Conservation (phyloP, 106 monocot genomes). For the Acorus gramineus region DNA sequence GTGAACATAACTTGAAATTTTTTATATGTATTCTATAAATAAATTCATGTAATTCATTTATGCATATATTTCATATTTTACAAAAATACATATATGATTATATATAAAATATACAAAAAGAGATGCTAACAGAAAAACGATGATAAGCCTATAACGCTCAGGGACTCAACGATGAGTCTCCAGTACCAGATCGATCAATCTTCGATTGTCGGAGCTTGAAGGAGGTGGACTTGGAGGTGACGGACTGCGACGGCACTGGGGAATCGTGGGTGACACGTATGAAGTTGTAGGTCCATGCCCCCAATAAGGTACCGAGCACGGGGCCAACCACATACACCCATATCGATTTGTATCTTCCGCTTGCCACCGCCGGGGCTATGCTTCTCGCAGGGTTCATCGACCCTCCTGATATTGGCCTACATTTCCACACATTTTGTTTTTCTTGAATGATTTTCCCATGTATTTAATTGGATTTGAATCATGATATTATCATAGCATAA, state of each 20-base stretch:
- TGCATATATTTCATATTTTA: too few species aligned
- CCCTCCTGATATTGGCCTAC: constrained; percentile 75
- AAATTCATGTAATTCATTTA: too few species aligned
- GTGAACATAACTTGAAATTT: too few species aligned
- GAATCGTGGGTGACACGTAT: constrained; percentile 10
- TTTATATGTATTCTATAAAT: too few species aligned
- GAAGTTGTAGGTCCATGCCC: constrained; percentile 42
- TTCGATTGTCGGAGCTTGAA: constrained; percentile 46
- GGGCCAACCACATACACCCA: constrained; percentile 74
- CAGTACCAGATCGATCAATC: not conserved
- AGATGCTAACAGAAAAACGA: too few species aligned
- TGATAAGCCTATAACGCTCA: too few species aligned
- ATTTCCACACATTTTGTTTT: constrained; percentile 1
- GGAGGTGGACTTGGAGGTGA: constrained; percentile 1
- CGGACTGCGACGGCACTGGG: too few species aligned
- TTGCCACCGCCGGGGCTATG: constrained; percentile 60
- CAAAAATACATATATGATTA: too few species aligned
- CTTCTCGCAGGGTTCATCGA: constrained; percentile 82
- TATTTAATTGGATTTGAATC: too few species aligned
- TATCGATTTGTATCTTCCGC: constrained; percentile 27
- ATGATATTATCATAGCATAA: too few species aligned
- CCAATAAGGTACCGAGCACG: constrained; percentile 36
- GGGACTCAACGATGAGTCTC: not conserved
- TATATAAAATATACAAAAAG: not conserved
- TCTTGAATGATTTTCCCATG: too few species aligned